phyloP scores from a whole-genome alignment of 75 land plant genomes.

The Sequoiadendron giganteum region DNA sequence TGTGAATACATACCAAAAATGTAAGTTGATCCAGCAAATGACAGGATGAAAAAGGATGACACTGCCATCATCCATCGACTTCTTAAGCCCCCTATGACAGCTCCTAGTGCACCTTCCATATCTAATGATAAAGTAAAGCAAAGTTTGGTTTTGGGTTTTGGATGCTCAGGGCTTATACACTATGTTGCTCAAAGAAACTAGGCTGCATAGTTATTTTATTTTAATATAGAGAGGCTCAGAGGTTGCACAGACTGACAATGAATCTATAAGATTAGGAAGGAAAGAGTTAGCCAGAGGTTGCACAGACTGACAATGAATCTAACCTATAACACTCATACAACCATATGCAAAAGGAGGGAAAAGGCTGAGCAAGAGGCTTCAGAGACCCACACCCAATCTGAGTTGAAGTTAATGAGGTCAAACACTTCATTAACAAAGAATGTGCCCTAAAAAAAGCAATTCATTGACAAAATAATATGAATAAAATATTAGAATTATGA shows the following conservation, averaged over 20 bases:
- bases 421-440: too few relatives aligned
- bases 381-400: too few relatives aligned
- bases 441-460: too few relatives aligned
- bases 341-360: too few relatives aligned
- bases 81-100: conserved; percentile 7
- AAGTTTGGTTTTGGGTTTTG: background rate
- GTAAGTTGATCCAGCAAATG: conserved; percentile 34
- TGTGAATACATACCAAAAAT: conserved; percentile 41
- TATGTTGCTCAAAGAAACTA: too few relatives aligned
- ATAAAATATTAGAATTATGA: background rate
- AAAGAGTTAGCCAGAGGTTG: background rate
- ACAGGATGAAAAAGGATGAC: conserved; percentile 25
- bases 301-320: background rate
- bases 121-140: background rate
- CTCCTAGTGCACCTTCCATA: background rate
- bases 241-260: background rate
- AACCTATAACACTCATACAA: too few relatives aligned
- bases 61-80: conserved; percentile 41
- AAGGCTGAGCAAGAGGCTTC: too few relatives aligned
- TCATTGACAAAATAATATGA: background rate
- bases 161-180: background rate
- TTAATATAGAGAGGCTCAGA: too few relatives aligned
- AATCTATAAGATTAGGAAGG: background rate
- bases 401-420: too few relatives aligned
- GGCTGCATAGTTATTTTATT: too few relatives aligned